phyloP scores from a whole-genome alignment of 2,329 filamentous ascomycete species.

The Aureobasidium leucospermi region DNA sequence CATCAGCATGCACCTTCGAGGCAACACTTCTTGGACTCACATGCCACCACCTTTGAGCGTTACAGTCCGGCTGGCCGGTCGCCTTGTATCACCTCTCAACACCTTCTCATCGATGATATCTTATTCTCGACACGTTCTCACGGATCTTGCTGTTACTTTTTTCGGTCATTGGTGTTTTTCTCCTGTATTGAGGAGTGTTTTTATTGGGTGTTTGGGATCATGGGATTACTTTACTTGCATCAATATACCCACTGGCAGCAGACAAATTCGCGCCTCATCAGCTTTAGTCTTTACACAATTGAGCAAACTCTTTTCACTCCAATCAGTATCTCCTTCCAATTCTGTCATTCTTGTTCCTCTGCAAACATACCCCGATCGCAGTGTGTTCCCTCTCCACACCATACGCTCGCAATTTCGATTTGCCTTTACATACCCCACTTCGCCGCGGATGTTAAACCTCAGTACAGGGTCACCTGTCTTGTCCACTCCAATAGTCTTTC shows the following conservation, averaged over 20 bases:
- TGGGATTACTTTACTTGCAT: not conserved
- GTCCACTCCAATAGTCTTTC: not conserved
- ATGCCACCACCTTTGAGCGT: not conserved
- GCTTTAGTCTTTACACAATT: not conserved
- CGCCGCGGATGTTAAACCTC: not conserved
- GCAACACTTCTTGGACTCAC: not conserved
- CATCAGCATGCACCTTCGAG: not conserved
- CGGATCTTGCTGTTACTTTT: not conserved
- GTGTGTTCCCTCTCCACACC: not conserved
- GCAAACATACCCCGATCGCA: not conserved
- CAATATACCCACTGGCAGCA: slow-evolving; percentile 9
- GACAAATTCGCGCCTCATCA: slow-evolving; percentile 1
- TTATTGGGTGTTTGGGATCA: not conserved
- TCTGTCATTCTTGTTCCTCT: not conserved
- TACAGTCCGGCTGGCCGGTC: not conserved
- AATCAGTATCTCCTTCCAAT: not conserved
- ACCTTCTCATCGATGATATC: not conserved
- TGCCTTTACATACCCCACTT: not conserved
- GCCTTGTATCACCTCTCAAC: not conserved
- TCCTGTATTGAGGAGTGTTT: not conserved
- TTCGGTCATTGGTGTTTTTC: not conserved
- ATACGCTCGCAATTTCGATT: not conserved
- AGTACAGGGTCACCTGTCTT: not conserved
- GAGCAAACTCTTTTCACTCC: not conserved
- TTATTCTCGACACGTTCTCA: slow-evolving; percentile 1